phyloP scores from a whole-genome alignment of 1,139 yeast species.

The Debaryomyces udenii region DNA sequence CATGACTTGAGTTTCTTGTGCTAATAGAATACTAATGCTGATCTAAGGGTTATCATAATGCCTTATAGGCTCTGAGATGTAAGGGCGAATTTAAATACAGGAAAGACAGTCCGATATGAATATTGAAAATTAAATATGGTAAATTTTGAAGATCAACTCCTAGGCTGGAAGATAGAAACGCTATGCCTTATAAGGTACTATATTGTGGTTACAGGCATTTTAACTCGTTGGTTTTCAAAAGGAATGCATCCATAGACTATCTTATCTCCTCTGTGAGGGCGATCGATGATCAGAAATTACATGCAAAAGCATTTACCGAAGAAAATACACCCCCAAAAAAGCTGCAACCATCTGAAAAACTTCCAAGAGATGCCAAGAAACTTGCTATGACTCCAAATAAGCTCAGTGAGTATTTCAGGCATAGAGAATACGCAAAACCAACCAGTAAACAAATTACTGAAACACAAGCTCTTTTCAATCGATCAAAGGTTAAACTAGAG shows the following conservation, averaged over 20 bases:
- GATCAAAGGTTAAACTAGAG: slow-evolving; percentile 49
- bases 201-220: too few species aligned
- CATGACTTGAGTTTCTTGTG: slow-evolving; percentile 14
- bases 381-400: slow-evolving; percentile 28
- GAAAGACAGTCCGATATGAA: slow-evolving; percentile 1
- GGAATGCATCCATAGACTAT: slow-evolving; percentile 18
- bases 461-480: slow-evolving; percentile 44
- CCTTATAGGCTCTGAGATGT: too few species aligned
- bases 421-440: slow-evolving; percentile 19
- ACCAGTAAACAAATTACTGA: slow-evolving; percentile 16
- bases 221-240: neutral
- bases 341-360: neutral
- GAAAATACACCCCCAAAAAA: neutral
- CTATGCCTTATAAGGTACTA: too few species aligned
- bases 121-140: neutral
- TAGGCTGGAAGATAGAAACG: too few species aligned
- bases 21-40: neutral
- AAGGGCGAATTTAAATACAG: neutral
- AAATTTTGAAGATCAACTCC: too few species aligned
- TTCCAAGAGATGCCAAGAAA: slow-evolving; percentile 11
- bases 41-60: too few species aligned
- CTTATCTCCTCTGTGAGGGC: slow-evolving; percentile 14
- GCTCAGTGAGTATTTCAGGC: slow-evolving; percentile 28
- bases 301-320: neutral
- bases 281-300: neutral